phyloP scores from a whole-genome alignment of 179 eudicot genomes.

The Pouteria campechiana region DNA sequence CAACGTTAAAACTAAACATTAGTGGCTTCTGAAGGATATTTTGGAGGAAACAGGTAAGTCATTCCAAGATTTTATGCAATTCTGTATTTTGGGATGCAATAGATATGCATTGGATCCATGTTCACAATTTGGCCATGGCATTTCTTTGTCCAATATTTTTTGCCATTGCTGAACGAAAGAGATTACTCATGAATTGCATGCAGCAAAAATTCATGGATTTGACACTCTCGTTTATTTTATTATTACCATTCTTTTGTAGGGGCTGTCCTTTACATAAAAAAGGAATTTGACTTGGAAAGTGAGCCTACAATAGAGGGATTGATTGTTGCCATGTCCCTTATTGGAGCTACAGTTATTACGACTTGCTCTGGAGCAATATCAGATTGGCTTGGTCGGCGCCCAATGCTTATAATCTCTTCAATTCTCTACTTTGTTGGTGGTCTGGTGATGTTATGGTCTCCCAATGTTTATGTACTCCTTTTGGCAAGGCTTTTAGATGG shows the following conservation, averaged over 20 bases:
- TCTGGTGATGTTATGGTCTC: constrained; percentile 25
- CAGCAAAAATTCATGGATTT: too few relatives aligned
- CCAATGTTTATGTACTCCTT: constrained; percentile 23
- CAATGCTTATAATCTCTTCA: constrained; percentile 24
- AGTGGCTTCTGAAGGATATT: too few relatives aligned
- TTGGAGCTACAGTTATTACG: constrained; percentile 24
- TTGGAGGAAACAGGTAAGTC: too few relatives aligned
- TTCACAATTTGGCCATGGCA: too few relatives aligned
- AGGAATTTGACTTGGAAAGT: not conserved
- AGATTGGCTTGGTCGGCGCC: constrained; percentile 21
- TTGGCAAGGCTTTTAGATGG: constrained; percentile 23
- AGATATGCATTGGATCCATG: too few relatives aligned
- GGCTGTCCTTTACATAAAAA: not conserved
- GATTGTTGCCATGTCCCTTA: constrained; percentile 27
- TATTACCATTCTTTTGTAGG: not conserved
- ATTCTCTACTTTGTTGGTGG: constrained; percentile 18
- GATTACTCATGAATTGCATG: not conserved
- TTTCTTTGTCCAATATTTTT: not conserved
- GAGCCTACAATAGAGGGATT: constrained; percentile 32
- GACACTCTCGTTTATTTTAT: too few relatives aligned
- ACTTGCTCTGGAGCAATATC: constrained; percentile 19
- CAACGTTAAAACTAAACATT: too few relatives aligned
- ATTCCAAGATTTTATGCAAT: too few relatives aligned
- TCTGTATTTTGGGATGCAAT: too few relatives aligned
- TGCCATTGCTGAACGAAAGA: not conserved